Conservation (phyloP, 2,329 filamentous ascomycete species). For the Thielaviopsis musarum region DNA sequence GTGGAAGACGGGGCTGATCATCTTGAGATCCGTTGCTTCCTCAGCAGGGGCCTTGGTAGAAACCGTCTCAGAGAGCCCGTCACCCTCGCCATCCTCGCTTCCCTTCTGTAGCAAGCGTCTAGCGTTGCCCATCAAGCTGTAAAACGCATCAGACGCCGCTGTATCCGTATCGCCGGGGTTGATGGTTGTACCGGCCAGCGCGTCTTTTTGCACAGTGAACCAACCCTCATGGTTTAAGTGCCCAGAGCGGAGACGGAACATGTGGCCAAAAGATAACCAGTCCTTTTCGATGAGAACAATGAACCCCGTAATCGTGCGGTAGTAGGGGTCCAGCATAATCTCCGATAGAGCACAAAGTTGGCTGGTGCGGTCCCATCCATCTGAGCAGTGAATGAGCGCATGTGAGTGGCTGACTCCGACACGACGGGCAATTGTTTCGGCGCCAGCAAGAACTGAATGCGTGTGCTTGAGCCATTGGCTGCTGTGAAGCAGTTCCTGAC, state of each 20-base stretch:
- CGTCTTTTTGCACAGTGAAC: conserved; percentile 78
- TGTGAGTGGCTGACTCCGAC: conserved; percentile 88
- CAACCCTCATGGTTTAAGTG: conserved; percentile 82
- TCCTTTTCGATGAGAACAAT: conserved; percentile 93
- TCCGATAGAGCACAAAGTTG: conserved; percentile 85
- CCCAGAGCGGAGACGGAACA: conserved; percentile 87
- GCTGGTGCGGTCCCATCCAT: conserved; percentile 95
- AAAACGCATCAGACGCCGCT: conserved; percentile 55
- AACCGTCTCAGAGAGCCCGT: conserved; percentile 27
- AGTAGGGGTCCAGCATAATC: conserved; percentile 89
- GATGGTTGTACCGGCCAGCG: conserved; percentile 45
- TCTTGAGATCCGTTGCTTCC: conserved; percentile 65
- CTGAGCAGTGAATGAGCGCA: conserved; percentile 91
- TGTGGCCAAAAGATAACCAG: conserved; percentile 94
- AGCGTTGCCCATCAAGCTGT: conserved; percentile 69
- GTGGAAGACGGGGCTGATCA: conserved; percentile 91
- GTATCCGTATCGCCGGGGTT: conserved; percentile 42
- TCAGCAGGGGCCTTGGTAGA: conserved; percentile 28
- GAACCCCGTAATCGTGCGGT: conserved; percentile 84
- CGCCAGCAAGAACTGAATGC: conserved; percentile 64
- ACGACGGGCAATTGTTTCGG: conserved; percentile 67
- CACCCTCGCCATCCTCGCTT: conserved; percentile 45
- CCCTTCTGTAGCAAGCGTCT: conserved; percentile 63
- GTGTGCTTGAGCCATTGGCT: conserved; percentile 92
- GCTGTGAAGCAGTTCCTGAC: conserved; percentile 60